These are phyloP conservation scores for Colletotrichum godetiae DNA, from an alignment of 2,329 filamentous ascomycete genomes.

Conservation along the genomic window DNA sequence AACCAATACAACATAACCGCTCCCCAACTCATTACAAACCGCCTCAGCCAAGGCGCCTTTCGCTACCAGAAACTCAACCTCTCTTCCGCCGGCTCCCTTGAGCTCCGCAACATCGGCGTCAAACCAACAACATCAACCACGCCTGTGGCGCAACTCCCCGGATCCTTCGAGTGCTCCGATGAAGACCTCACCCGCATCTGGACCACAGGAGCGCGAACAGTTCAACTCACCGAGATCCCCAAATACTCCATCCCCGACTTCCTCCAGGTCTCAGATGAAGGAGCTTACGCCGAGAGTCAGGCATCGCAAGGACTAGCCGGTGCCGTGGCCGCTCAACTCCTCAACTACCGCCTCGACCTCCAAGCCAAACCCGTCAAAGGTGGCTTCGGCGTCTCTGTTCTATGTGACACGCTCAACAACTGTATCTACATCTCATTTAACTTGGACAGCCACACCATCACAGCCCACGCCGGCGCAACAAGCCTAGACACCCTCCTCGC, in stretches of 20 bases:
- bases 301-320: conserved; percentile 40
- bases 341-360: conserved; percentile 40
- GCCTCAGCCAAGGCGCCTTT: conserved; percentile 48
- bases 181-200: conserved; percentile 43
- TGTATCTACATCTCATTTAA: conserved; percentile 45
- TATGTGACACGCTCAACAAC: conserved; percentile 43
- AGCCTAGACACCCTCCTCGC: conserved; percentile 6
- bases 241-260: conserved; percentile 42
- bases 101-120: conserved; percentile 43
- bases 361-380: conserved; percentile 42
- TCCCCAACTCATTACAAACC: conserved; percentile 40
- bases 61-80: conserved; percentile 49
- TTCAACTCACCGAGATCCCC: conserved; percentile 45
- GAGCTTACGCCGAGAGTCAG: conserved; percentile 42
- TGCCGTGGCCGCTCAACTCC: conserved; percentile 35
- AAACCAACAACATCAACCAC: conserved; percentile 39
- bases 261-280: conserved; percentile 41
- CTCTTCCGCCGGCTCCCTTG: conserved; percentile 47
- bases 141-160: conserved; percentile 40
- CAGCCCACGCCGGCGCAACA: conserved; percentile 36
- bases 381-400: conserved; percentile 45
- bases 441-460: conserved; percentile 24
- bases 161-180: conserved; percentile 44
- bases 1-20: conserved; percentile 47
- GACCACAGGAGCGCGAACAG: conserved; percentile 44